A percentile compares a stretch with the other conserved stretches of the same genome.
Evolutionary conservation across 495 filamentous ascomycete genomes (phyloP).

Genomic region (Astrocystis sublimbata): DNA sequence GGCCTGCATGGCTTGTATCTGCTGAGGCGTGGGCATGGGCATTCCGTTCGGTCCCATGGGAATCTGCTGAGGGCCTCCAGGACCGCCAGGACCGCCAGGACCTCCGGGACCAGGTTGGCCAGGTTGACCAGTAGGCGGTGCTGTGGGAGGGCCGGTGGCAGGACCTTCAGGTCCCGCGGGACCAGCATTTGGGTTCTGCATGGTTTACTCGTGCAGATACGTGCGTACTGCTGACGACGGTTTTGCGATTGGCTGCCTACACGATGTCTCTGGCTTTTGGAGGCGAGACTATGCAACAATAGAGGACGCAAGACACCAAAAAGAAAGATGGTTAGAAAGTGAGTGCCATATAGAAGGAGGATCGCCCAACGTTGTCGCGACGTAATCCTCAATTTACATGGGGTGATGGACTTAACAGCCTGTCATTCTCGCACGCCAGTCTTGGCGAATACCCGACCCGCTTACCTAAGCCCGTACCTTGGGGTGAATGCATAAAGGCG

Average conservation of each 20-base stretch:
- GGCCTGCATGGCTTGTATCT: slow-evolving; percentile 80
- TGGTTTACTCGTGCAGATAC: slow-evolving; percentile 4
- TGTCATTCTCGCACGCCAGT: slow-evolving; percentile 37
- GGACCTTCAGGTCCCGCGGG: slow-evolving; percentile 26
- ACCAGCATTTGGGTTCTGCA: slow-evolving; percentile 29
- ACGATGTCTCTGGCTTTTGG: background rate
- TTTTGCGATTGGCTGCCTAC: background rate
- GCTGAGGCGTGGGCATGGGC: slow-evolving; percentile 78
- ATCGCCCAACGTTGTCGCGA: slow-evolving; percentile 1
- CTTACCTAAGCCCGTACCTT: background rate
- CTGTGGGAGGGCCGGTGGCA: too few species aligned
- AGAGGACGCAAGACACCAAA: background rate
- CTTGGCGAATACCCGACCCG: slow-evolving; percentile 12
- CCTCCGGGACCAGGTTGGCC: slow-evolving; percentile 21
- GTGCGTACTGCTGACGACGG: background rate
- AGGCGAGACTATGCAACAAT: background rate
- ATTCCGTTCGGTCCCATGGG: slow-evolving; percentile 22
- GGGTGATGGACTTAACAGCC: slow-evolving; percentile 27
- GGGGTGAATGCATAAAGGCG: background rate
- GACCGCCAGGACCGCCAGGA: slow-evolving; percentile 16
- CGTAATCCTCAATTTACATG: background rate
- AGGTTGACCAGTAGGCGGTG: too few species aligned
- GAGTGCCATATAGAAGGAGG: background rate
- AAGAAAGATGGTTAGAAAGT: background rate
- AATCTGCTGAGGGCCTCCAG: slow-evolving; percentile 12